Conservation (phyloP, 768 basidiomycete genomes). For the Boletus reticulatus region DNA sequence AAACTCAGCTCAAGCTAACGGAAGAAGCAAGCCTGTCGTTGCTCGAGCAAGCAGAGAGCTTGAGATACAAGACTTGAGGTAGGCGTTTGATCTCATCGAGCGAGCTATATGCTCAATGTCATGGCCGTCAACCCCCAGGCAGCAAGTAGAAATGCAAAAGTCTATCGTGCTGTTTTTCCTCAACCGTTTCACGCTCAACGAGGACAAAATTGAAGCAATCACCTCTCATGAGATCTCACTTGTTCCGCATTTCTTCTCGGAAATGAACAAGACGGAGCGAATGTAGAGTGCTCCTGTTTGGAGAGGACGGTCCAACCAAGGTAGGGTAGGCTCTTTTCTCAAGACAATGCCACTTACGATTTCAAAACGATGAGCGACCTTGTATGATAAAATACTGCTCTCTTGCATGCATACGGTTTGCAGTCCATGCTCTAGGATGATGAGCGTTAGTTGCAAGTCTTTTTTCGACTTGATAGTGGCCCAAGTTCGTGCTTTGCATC, state of each 20-base stretch:
- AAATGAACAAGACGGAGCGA: conserved; percentile 87
- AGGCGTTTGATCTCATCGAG: background rate
- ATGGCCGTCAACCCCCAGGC: conserved; percentile 38
- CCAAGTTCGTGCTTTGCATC: conserved; percentile 67
- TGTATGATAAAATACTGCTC: too few relatives aligned
- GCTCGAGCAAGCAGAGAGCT: too few relatives aligned
- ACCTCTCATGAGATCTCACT: conserved; percentile 78
- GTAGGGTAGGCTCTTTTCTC: conserved; percentile 57
- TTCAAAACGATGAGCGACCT: background rate
- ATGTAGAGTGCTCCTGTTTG: conserved; percentile 83
- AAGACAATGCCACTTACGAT: background rate
- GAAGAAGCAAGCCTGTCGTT: too few relatives aligned
- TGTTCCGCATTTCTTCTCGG: conserved; percentile 73
- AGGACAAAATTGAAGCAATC: conserved; percentile 70
- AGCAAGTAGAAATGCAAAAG: conserved; percentile 66
- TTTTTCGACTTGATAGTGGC: conserved; percentile 89
- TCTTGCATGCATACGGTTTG: too few relatives aligned
- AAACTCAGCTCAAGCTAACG: too few relatives aligned
- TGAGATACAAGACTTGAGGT: too few relatives aligned
- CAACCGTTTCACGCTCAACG: conserved; percentile 76
- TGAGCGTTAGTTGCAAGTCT: conserved; percentile 72
- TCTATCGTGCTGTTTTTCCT: conserved; percentile 81
- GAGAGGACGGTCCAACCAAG: conserved; percentile 74
- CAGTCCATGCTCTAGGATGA: conserved; percentile 58
- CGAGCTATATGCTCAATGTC: background rate